phyloP scores from a whole-genome alignment of 2,329 filamentous ascomycete genomes.

The Stemphylium beticola region DNA sequence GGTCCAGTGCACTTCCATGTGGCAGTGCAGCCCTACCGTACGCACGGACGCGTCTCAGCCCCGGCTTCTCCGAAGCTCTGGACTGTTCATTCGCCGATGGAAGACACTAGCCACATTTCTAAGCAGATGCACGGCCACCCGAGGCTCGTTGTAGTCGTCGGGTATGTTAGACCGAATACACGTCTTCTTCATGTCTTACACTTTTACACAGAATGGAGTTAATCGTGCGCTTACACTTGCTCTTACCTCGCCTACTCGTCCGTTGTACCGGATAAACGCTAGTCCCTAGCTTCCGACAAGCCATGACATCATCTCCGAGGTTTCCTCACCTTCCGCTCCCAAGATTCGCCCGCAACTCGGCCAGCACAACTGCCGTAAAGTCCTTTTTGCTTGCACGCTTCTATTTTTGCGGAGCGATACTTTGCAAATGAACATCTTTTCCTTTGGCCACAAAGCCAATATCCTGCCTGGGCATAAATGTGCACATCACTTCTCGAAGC shows the following conservation, averaged over 20 bases:
- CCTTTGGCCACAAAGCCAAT: slow-evolving; percentile 15
- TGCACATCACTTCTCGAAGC: slow-evolving; percentile 23
- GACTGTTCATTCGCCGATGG: slow-evolving; percentile 14
- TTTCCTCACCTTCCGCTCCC: slow-evolving; percentile 1
- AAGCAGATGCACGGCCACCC: slow-evolving; percentile 14
- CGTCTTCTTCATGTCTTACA: not conserved
- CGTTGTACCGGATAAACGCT: slow-evolving; percentile 6
- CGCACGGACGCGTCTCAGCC: slow-evolving; percentile 18
- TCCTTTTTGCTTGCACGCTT: slow-evolving; percentile 24
- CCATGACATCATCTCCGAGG: slow-evolving; percentile 34
- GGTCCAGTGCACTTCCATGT: slow-evolving; percentile 17
- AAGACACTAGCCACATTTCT: slow-evolving; percentile 32
- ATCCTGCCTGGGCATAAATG: slow-evolving; percentile 16
- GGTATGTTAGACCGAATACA: not conserved
- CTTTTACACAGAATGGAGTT: not conserved
- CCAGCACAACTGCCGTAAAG: slow-evolving; percentile 15
- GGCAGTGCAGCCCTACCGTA: slow-evolving; percentile 30
- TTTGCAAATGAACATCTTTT: slow-evolving; percentile 18
- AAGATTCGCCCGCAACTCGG: slow-evolving; percentile 10
- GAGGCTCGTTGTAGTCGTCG: slow-evolving; percentile 2
- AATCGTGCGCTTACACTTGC: not conserved
- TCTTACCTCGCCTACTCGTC: slow-evolving; percentile 3
- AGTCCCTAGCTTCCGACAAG: slow-evolving; percentile 18
- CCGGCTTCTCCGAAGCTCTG: slow-evolving; percentile 26
- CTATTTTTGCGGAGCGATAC: slow-evolving; percentile 26